These are phyloP conservation scores for Amphirosellinia nigrospora DNA, from an alignment of 495 filamentous ascomycete genomes.

Conservation along the genomic window DNA sequence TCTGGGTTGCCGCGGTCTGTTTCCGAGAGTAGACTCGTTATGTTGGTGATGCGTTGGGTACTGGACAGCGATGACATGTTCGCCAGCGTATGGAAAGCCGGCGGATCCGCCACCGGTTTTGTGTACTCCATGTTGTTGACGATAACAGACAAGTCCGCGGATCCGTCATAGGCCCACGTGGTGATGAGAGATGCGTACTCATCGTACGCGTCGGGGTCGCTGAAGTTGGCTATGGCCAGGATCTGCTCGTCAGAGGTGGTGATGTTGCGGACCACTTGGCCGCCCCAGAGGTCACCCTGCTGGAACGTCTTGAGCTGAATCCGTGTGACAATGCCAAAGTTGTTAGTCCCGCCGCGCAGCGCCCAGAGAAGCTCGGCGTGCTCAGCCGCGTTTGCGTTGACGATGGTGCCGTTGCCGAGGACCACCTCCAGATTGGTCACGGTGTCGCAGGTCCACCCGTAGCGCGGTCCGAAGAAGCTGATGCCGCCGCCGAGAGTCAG, in stretches of 20 bases:
- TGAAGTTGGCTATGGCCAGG: not conserved
- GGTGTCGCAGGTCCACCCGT: slow-evolving; percentile 56
- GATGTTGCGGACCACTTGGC: slow-evolving; percentile 22
- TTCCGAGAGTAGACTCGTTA: slow-evolving; percentile 2
- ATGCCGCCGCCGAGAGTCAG: no score
- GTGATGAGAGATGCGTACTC: slow-evolving; percentile 24
- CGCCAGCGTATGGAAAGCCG: not conserved
- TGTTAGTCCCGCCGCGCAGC: slow-evolving; percentile 62
- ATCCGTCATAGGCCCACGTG: slow-evolving; percentile 2
- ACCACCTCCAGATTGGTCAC: slow-evolving; percentile 57
- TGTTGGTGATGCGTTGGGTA: not conserved
- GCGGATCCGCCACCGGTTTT: not conserved
- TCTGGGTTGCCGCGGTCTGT: not conserved
- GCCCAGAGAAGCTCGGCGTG: slow-evolving; percentile 54
- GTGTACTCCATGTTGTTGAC: slow-evolving; percentile 26
- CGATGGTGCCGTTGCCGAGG: slow-evolving; percentile 41
- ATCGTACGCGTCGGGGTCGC: slow-evolving; percentile 3
- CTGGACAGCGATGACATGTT: not conserved
- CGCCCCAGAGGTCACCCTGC: slow-evolving; percentile 51
- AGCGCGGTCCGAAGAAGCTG: slow-evolving; percentile 48
- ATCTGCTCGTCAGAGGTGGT: slow-evolving; percentile 25
- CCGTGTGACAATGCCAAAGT: slow-evolving; percentile 65
- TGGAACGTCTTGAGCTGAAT: slow-evolving; percentile 57
- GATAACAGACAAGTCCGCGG: slow-evolving; percentile 15
- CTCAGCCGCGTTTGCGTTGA: slow-evolving; percentile 37